Conservation (phyloP, 75 land plant genomes). For the Azolla pinnata region DNA sequence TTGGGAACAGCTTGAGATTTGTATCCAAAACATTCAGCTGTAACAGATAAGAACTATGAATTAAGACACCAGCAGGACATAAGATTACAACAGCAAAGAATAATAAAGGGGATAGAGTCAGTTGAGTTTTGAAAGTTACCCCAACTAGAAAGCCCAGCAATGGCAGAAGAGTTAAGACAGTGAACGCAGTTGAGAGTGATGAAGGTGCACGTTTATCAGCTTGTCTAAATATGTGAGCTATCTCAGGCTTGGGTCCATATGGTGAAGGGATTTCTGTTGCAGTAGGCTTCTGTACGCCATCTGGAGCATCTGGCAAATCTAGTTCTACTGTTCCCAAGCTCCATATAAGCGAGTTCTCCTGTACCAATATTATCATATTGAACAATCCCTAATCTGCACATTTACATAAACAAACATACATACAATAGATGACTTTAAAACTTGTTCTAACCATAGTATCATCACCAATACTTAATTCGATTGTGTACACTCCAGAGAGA, state of each 20-base stretch:
- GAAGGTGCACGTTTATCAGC: slow-evolving; percentile 82
- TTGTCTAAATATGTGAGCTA: slow-evolving; percentile 78
- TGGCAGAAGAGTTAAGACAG: slow-evolving; percentile 59
- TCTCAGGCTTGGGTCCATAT: slow-evolving; percentile 78
- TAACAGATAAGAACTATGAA: too few relatives aligned
- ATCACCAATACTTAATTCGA: slow-evolving; percentile 81
- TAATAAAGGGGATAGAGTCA: too few relatives aligned
- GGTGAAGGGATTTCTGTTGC: slow-evolving; percentile 35
- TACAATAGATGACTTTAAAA: neutral
- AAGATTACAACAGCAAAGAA: too few relatives aligned
- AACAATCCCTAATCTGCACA: neutral
- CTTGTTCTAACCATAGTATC: slow-evolving; percentile 51
- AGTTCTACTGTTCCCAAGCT: slow-evolving; percentile 60
- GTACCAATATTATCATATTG: slow-evolving; percentile 6
- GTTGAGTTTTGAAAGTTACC: too few relatives aligned
- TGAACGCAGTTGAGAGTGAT: slow-evolving; percentile 63
- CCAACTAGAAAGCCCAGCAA: slow-evolving; percentile 68
- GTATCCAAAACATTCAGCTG: slow-evolving; percentile 59
- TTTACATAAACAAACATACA: neutral
- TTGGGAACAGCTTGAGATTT: slow-evolving; percentile 69
- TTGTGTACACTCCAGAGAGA: slow-evolving; percentile 71
- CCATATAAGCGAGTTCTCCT: slow-evolving; percentile 79
- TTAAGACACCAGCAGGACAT: too few relatives aligned
- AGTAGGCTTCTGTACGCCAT: slow-evolving; percentile 67
- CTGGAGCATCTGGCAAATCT: slow-evolving; percentile 84